Conservation (phyloP, 75 land plant genomes). For the Picea glauca region DNA sequence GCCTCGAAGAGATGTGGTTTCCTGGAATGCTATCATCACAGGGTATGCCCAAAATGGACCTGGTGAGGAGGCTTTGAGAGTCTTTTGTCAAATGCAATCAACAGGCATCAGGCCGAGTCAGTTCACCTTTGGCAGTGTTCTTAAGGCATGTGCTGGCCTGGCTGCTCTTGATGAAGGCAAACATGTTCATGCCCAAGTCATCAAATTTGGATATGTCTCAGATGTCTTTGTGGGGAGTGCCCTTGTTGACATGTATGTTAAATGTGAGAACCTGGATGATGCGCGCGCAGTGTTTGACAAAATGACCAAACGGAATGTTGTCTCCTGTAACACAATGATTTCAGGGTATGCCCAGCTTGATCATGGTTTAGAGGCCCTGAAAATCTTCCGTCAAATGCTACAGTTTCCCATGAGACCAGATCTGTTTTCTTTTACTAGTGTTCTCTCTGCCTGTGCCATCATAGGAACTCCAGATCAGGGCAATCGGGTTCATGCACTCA, state of each 20-base stretch:
- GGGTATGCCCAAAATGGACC: conserved; percentile 23
- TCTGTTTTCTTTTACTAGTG: conserved; percentile 27
- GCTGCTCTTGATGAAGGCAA: conserved; percentile 17
- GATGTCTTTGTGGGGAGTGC: conserved; percentile 27
- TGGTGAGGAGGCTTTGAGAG: conserved; percentile 16
- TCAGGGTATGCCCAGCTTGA: conserved; percentile 45
- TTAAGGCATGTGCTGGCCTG: conserved; percentile 25
- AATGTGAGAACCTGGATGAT: conserved; percentile 37
- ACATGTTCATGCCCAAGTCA: conserved; percentile 26
- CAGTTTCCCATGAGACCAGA: conserved; percentile 29
- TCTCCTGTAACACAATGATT: conserved; percentile 59
- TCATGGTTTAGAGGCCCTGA: conserved; percentile 31
- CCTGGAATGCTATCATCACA: conserved; percentile 51
- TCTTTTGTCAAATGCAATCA: conserved; percentile 29
- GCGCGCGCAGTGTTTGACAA: conserved; percentile 50
- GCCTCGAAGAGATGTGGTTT: conserved; percentile 30
- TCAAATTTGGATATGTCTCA: conserved; percentile 17
- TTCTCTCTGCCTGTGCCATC: conserved; percentile 48
- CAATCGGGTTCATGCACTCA: conserved; percentile 29
- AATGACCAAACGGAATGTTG: conserved; percentile 35
- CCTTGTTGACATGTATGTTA: conserved; percentile 54
- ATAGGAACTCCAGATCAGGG: conserved; percentile 36
- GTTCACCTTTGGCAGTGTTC: conserved; percentile 36
- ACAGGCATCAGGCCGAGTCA: conserved; percentile 31
- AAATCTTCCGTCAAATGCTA: conserved; percentile 39